Evolutionary conservation across 2,329 filamentous ascomycete species (phyloP).

Genomic region (Alternaria angustiovoidea): DNA sequence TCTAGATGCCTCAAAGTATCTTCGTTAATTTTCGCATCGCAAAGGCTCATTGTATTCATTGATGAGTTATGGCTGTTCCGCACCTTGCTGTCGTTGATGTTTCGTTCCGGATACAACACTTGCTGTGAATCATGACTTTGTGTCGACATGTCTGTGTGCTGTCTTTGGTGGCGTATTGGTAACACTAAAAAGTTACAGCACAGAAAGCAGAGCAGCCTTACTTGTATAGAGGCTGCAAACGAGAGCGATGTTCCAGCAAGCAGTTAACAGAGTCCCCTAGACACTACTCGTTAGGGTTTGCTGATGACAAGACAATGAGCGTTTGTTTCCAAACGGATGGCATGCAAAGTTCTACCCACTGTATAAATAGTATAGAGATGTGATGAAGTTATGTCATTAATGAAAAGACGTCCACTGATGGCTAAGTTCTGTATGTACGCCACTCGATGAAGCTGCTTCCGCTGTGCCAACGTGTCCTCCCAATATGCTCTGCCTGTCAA

Average conservation of each 20-base stretch:
- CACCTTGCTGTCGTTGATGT: neutral
- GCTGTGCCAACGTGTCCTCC: neutral
- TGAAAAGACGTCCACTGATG: neutral
- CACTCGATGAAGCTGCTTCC: neutral
- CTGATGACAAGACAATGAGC: neutral
- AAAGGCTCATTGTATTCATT: neutral
- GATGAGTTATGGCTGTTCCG: neutral
- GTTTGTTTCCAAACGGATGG: neutral
- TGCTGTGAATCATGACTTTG: constrained; percentile 1
- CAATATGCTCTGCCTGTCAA: neutral
- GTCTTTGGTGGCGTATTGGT: neutral
- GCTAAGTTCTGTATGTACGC: neutral
- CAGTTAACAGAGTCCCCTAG: neutral
- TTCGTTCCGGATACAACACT: neutral
- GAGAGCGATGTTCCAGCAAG: neutral
- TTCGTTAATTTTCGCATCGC: neutral
- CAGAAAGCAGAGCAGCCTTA: neutral
- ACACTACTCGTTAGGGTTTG: constrained; percentile 3
- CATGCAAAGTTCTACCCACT: neutral
- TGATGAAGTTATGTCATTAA: neutral
- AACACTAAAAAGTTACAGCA: neutral
- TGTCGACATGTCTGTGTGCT: neutral
- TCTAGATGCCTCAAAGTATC: neutral
- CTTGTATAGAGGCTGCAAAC: constrained; percentile 1
- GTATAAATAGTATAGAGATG: neutral